phyloP scores from a whole-genome alignment of 2,329 filamentous ascomycete species.

The Chaetomiaceae sp. region DNA sequence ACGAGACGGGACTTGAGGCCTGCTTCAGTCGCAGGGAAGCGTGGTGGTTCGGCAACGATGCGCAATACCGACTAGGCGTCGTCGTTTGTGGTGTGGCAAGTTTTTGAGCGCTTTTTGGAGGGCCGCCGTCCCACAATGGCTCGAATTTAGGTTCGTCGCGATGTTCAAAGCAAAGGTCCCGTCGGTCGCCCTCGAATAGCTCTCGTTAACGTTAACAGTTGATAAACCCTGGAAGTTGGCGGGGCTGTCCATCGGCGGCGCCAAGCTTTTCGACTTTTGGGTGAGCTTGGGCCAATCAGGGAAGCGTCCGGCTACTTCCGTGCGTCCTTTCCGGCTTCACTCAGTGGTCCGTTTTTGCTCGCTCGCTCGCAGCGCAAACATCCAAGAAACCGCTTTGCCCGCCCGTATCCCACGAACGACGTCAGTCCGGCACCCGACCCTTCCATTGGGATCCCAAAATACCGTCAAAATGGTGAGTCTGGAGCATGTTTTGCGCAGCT shows the following conservation, averaged over 20 bases:
- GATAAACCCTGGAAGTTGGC: conserved; percentile 14
- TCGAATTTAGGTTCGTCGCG: no score
- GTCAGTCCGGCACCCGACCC: conserved; percentile 14
- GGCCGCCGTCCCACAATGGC: no score
- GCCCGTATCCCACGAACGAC: conserved; percentile 14
- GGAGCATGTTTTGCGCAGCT: neutral
- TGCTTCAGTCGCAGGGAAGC: no score
- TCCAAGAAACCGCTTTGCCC: conserved; percentile 15
- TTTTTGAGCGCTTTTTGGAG: no score
- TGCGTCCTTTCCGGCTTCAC: conserved; percentile 24
- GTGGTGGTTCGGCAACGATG: no score
- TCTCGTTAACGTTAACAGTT: no score
- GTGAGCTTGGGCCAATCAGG: conserved; percentile 35
- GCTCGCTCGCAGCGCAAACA: conserved; percentile 18
- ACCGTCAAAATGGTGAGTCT: conserved; percentile 54
- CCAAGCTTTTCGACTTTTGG: conserved; percentile 5
- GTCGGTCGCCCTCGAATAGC: no score
- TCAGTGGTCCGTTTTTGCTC: conserved; percentile 25
- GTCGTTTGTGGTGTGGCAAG: no score
- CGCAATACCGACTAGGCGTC: no score
- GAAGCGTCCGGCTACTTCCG: conserved; percentile 24
- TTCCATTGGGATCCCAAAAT: conserved; percentile 18
- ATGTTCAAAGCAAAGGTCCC: no score
- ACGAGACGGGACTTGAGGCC: neutral
- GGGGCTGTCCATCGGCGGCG: conserved; percentile 12